These are phyloP conservation scores for Flaveria robusta DNA, from an alignment of 129 eudicot genomes.

Conservation along the genomic window DNA sequence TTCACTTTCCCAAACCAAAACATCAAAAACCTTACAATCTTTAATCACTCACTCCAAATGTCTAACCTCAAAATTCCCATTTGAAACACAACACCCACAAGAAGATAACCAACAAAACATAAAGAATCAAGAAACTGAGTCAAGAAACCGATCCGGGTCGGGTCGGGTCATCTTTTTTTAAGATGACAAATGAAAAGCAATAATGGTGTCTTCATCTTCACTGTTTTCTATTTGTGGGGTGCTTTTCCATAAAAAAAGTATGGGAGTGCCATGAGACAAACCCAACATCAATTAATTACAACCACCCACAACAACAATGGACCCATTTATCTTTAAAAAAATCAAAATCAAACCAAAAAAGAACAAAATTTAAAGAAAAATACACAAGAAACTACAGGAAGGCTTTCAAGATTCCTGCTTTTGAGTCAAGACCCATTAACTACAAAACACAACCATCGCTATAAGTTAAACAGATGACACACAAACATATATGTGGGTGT, in stretches of 20 bases:
- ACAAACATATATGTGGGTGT: not conserved
- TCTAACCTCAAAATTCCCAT: slow-evolving; percentile 15
- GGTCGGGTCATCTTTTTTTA: slow-evolving; percentile 23
- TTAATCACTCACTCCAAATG: not conserved
- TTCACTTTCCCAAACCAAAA: slow-evolving; percentile 33
- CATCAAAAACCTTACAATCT: slow-evolving; percentile 34
- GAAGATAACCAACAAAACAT: slow-evolving; percentile 33
- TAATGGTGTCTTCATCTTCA: slow-evolving; percentile 38
- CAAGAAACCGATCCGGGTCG: slow-evolving; percentile 26
- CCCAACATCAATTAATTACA: slow-evolving; percentile 41
- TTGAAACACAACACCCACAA: slow-evolving; percentile 27
- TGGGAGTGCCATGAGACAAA: slow-evolving; percentile 40
- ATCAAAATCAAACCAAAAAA: not conserved
- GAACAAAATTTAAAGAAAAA: slow-evolving; percentile 9
- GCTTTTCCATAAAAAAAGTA: slow-evolving; percentile 30
- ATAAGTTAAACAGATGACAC: slow-evolving; percentile 21
- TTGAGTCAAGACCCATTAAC: slow-evolving; percentile 36
- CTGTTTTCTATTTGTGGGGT: slow-evolving; percentile 36
- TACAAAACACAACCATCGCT: slow-evolving; percentile 34
- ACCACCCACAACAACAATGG: slow-evolving; percentile 45
- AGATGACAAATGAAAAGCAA: slow-evolving; percentile 28
- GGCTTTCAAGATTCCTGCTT: slow-evolving; percentile 38
- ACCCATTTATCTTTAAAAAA: slow-evolving; percentile 21
- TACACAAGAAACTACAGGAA: slow-evolving; percentile 19
- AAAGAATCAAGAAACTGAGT: slow-evolving; percentile 27